Conservation (phyloP, 2,329 filamentous ascomycete genomes). For the Aspergillus pseudoglaucus region DNA sequence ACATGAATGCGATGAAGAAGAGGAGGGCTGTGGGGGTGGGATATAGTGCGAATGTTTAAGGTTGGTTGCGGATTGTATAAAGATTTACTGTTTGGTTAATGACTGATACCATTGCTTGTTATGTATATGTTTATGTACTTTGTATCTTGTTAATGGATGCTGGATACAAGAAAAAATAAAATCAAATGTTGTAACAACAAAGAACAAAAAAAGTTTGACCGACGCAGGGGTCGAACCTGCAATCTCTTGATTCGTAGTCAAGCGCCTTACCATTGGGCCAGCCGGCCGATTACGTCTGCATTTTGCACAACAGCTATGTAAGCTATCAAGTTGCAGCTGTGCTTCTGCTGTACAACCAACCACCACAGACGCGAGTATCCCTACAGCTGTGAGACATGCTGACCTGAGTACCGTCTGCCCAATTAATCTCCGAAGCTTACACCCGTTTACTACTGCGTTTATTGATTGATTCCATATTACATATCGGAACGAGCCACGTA, state of each 20-base stretch:
- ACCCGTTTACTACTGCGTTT: too few species aligned
- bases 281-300: conserved; percentile 1
- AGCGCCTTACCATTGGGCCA: conserved; percentile 4
- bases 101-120: too few species aligned
- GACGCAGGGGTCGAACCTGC: conserved; percentile 2
- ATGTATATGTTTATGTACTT: too few species aligned
- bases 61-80: not conserved
- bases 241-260: conserved; percentile 3
- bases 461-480: not conserved
- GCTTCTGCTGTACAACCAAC: too few species aligned
- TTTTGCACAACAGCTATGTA: too few species aligned
- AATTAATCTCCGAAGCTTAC: too few species aligned
- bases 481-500: not conserved
- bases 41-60: conserved; percentile 37
- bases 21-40: conserved; percentile 28
- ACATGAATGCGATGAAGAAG: conserved; percentile 32
- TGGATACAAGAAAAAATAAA: too few species aligned
- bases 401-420: too few species aligned
- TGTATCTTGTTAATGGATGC: too few species aligned
- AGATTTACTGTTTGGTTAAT: not conserved
- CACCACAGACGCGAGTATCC: too few species aligned
- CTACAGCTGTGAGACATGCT: too few species aligned
- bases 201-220: not conserved
- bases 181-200: not conserved
- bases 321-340: too few species aligned